Conservation (phyloP, 768 basidiomycete genomes). For the Astraeus odoratus region DNA sequence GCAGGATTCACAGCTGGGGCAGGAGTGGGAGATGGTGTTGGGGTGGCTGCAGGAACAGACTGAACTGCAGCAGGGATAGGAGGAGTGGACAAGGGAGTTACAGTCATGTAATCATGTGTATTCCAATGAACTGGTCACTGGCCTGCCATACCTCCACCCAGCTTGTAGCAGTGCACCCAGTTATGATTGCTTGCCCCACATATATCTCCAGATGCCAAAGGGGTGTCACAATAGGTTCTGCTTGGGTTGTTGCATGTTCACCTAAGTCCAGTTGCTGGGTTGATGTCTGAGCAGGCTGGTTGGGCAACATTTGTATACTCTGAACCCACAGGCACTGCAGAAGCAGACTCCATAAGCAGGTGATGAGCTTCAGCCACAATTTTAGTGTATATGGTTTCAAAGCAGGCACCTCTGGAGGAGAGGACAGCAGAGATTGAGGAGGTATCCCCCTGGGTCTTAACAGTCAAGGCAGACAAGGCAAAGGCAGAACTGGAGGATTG, state of each 20-base stretch:
- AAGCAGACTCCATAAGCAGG: background rate
- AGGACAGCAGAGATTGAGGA: background rate
- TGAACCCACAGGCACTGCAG: background rate
- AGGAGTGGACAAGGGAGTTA: no score
- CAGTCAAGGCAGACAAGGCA: background rate
- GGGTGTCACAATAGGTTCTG: background rate
- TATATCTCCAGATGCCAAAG: background rate
- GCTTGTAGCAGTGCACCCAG: background rate
- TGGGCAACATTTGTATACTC: background rate
- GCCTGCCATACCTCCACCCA: constrained; percentile 4
- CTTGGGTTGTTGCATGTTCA: background rate
- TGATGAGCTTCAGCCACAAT: background rate
- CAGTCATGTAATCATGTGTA: background rate
- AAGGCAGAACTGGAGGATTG: background rate
- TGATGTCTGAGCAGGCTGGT: background rate
- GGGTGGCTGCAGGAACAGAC: background rate
- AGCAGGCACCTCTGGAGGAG: background rate
- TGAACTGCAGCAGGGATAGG: background rate
- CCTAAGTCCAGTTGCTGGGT: background rate
- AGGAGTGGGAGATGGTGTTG: background rate
- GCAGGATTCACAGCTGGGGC: no score
- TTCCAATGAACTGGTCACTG: background rate
- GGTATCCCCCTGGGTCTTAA: background rate
- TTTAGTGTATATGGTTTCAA: background rate
- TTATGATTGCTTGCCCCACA: background rate